Conservation (phyloP, 192 early-diverging fungal species). For the Linnemannia hyalina region DNA sequence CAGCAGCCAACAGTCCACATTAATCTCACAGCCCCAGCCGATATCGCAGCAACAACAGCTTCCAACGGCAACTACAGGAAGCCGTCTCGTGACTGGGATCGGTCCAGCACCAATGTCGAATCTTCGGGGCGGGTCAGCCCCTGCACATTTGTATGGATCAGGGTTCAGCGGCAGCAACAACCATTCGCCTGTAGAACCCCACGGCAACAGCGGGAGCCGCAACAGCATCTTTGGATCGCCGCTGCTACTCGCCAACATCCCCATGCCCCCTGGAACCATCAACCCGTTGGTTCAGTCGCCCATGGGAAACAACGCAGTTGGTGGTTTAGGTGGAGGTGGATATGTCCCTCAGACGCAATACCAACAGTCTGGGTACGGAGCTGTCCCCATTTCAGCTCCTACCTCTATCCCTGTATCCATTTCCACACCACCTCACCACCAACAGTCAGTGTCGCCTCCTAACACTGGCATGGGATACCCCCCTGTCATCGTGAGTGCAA, state of each 20-base stretch:
- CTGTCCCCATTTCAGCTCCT: neutral
- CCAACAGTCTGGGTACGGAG: slow-evolving; percentile 12
- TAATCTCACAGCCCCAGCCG: neutral
- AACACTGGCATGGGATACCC: slow-evolving; percentile 1
- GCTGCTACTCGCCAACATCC: slow-evolving; percentile 28
- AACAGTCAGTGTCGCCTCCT: neutral
- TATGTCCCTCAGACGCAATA: slow-evolving; percentile 42
- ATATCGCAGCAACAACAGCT: slow-evolving; percentile 5
- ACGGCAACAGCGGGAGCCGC: neutral
- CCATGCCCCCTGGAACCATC: slow-evolving; percentile 37
- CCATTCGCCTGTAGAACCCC: slow-evolving; percentile 12
- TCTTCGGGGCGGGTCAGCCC: neutral
- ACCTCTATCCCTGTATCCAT: neutral
- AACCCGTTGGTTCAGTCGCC: slow-evolving; percentile 41
- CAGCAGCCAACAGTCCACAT: neutral
- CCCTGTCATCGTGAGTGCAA: neutral
- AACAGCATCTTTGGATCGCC: slow-evolving; percentile 44
- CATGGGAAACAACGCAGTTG: neutral
- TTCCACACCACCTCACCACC: neutral
- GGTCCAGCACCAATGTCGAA: slow-evolving; percentile 17
- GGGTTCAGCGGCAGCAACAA: slow-evolving; percentile 3
- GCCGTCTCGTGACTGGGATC: slow-evolving; percentile 23
- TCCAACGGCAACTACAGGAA: neutral
- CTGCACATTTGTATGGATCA: neutral
- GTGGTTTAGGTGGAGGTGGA: neutral